Base-by-base conservation (phyloP, 2,329 filamentous ascomycete genomes). In the Pseudogymnoascus sp. region DNA sequence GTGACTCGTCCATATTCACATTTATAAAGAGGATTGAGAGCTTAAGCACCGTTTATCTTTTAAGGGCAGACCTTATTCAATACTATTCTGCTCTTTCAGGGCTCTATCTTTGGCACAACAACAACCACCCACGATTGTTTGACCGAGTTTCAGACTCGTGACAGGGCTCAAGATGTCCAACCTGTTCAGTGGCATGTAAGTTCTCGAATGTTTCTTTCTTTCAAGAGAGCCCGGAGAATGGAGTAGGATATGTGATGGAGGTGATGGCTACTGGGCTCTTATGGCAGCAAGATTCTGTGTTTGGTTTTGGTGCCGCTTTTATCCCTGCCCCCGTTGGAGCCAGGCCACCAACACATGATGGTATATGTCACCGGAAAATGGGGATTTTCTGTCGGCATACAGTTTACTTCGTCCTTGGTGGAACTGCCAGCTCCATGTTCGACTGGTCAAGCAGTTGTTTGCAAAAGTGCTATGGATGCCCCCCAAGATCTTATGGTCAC, bases 131-230 rank as follows among this genome's bases (percentile, higher is more conserved):
- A 18, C 48, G 48, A 55, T 55, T 35, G 48, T 55, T 55, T 55
- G 48, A 55, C 48, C 48, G 48, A 35, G 48, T 55, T 55, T 55
- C 48, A 21, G 48, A 55, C 48, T 55, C 48, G 48, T 55, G 48
- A 35, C 39, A 35, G n/a, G 12, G 10, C 29, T 58, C 60, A 60
- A 61, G 62, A 72, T 72, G 71, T 72, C 71, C 58, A 72, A 71
- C 64, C 63, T 72, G 60, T 72, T 72, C 63, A 72, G 70, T 66
- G 71, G 71, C 68, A 72, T 72, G 71, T 72, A 65, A 60, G 71
- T 72, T 65, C 31, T 27, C 60, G 18, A 55, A 18, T 27, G 48
- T 55, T 52, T 35, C 60, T 35, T 61, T 55, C 35, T 9, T 55
- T 35, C 2, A 21, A 35, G 9, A 18, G 29, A 35, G 48, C 33